These are phyloP conservation scores for Phlyctochytrium bullatum DNA, from an alignment of 192 early-diverging fungal species.

Conservation along the genomic window DNA sequence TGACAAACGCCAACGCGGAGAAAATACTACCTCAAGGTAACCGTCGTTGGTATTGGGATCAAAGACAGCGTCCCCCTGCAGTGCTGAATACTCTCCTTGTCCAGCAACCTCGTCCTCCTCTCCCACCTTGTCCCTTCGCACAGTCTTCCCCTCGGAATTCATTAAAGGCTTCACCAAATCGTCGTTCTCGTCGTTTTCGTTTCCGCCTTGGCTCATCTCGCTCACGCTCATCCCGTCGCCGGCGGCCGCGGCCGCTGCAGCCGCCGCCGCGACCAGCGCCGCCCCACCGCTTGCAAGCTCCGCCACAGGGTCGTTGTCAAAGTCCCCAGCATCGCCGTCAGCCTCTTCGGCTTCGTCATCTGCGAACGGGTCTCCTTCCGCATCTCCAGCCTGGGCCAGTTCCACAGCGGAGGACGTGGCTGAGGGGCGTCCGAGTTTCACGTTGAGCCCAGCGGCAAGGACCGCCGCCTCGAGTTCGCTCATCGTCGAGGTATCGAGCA, in stretches of 20 bases:
- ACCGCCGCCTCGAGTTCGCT: neutral
- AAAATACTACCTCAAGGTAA: neutral
- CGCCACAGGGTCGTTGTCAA: neutral
- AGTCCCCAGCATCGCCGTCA: neutral
- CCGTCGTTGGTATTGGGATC: neutral
- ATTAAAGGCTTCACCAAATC: neutral
- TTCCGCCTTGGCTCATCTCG: neutral
- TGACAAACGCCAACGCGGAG: neutral
- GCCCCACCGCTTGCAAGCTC: neutral
- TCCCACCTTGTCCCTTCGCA: no score
- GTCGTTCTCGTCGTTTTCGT: neutral
- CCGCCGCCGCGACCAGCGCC: no score
- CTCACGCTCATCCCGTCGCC: no score
- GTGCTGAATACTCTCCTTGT: neutral
- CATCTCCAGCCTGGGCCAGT: neutral
- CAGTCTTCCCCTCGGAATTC: no score
- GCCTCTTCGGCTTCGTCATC: neutral
- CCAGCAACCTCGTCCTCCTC: neutral
- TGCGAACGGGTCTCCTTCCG: neutral
- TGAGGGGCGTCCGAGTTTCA: neutral
- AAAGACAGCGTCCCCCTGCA: neutral
- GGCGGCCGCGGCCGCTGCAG: no score
- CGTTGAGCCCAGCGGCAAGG: neutral
- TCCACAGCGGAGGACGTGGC: neutral
- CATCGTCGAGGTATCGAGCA: no score